Evolutionary conservation across 208 protist species (phyloP).

Genomic region (Entamoeba moshkovskii): DNA sequence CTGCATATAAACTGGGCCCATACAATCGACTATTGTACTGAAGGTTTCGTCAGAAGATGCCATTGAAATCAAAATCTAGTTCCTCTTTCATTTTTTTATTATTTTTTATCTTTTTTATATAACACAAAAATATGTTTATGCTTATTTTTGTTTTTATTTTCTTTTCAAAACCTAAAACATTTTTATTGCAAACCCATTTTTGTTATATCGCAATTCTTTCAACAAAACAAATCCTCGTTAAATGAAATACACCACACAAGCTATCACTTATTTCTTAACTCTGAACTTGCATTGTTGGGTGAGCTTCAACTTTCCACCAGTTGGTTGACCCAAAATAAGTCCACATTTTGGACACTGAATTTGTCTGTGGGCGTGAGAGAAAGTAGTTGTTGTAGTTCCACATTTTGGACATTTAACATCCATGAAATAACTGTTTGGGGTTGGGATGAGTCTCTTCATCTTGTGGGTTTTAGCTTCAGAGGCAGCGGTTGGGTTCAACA

Average conservation of each 20-base stretch:
- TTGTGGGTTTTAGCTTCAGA: constrained; percentile 87
- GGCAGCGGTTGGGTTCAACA: constrained; percentile 79
- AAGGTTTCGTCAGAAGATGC: not conserved
- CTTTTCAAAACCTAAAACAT: not conserved
- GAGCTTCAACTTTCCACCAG: constrained; percentile 39
- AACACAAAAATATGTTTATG: not conserved
- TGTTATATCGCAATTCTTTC: not conserved
- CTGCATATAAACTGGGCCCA: not conserved
- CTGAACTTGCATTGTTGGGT: constrained; percentile 6
- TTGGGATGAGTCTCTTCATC: constrained; percentile 91
- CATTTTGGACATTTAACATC: constrained; percentile 93
- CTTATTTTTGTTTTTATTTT: not conserved
- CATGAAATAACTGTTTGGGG: constrained; percentile 95
- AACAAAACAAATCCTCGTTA: not conserved
- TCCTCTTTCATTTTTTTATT: not conserved
- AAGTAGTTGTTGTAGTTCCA: constrained; percentile 76
- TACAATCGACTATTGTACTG: not conserved
- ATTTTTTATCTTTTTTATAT: too few relatives aligned
- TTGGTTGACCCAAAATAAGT: constrained; percentile 83
- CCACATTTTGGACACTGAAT: constrained; percentile 83
- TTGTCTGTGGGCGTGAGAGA: constrained; percentile 84
- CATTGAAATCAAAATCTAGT: not conserved
- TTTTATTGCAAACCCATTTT: not conserved
- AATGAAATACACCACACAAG: not conserved
- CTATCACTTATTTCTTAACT: not conserved